Percentiles rank a stretch among this genome's conserved stretches.
phyloP scores from a whole-genome alignment of 805 yeast species.

The Zygosaccharomyces siamensis region DNA sequence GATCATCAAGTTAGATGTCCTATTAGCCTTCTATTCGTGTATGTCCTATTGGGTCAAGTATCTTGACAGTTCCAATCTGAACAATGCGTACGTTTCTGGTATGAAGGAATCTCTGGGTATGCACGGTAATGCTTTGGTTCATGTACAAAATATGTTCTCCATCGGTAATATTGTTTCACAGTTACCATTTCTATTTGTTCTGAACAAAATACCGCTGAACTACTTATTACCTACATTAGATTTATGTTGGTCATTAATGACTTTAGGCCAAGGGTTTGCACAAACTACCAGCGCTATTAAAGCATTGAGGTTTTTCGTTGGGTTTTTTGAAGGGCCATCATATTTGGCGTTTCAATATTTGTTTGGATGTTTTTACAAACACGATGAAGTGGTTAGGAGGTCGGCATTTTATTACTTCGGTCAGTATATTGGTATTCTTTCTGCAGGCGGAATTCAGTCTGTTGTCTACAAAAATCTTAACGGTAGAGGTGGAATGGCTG shows the following conservation, averaged over 20 bases:
- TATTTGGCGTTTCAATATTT: slow-evolving; percentile 56
- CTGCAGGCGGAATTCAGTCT: slow-evolving; percentile 60
- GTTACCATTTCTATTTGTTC: slow-evolving; percentile 54
- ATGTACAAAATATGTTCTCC: slow-evolving; percentile 53
- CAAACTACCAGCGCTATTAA: slow-evolving; percentile 45
- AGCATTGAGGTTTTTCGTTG: slow-evolving; percentile 58
- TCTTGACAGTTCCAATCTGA: slow-evolving; percentile 54
- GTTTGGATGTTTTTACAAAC: slow-evolving; percentile 54
- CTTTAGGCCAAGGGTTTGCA: slow-evolving; percentile 47
- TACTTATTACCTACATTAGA: slow-evolving; percentile 46
- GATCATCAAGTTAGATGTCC: slow-evolving; percentile 46
- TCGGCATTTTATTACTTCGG: slow-evolving; percentile 60
- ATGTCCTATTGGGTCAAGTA: slow-evolving; percentile 64
- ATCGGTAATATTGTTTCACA: slow-evolving; percentile 59
- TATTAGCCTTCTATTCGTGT: slow-evolving; percentile 50
- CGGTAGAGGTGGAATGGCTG: slow-evolving; percentile 49
- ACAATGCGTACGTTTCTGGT: slow-evolving; percentile 64
- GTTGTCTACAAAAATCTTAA: slow-evolving; percentile 44
- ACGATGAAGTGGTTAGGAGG: slow-evolving; percentile 55
- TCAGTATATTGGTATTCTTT: slow-evolving; percentile 56
- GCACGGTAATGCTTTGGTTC: slow-evolving; percentile 57
- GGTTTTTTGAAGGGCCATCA: slow-evolving; percentile 57
- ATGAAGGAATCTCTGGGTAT: slow-evolving; percentile 53
- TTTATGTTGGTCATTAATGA: slow-evolving; percentile 56
- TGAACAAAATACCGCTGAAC: slow-evolving; percentile 51